Evolutionary conservation across 2,329 filamentous ascomycete species (phyloP).

Genomic region (Nemania sp.): DNA sequence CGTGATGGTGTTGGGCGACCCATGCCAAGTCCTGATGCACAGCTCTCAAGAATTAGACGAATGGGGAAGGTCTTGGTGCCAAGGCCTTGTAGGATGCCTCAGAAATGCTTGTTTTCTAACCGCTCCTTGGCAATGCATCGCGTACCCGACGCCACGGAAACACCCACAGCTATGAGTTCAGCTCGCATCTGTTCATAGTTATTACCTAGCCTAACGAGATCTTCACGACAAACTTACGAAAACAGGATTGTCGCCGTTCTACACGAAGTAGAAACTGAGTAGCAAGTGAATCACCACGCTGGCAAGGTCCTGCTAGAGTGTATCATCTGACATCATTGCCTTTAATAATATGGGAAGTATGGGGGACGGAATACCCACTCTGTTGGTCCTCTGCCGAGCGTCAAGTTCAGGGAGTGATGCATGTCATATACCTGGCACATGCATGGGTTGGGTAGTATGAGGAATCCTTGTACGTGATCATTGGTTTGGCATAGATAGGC

Average conservation of each 20-base stretch:
- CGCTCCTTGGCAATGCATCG: constrained; percentile 17
- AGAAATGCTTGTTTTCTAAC: constrained; percentile 27
- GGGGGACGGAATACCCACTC: no score
- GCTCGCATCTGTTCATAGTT: constrained; percentile 8
- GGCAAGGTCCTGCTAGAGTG: constrained; percentile 5
- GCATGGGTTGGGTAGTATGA: no score
- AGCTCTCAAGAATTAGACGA: constrained; percentile 13
- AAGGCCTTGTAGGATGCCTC: constrained; percentile 24
- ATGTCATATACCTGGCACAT: no score
- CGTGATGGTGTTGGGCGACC: constrained; percentile 15
- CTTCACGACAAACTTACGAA: background rate
- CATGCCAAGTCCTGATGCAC: constrained; percentile 30
- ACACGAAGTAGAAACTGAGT: background rate
- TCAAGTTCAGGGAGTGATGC: constrained; percentile 31
- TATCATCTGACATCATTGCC: constrained; percentile 16
- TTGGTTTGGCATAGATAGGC: no score
- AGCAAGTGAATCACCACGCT: background rate
- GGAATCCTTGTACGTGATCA: no score
- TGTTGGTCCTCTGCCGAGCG: no score
- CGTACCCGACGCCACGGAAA: constrained; percentile 16
- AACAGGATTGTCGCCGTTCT: background rate
- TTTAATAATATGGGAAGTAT: constrained; percentile 2
- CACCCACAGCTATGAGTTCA: constrained; percentile 16
- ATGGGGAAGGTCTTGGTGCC: constrained; percentile 33
- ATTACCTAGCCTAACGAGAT: constrained; percentile 2